Base-by-base conservation (phyloP, 2,329 filamentous ascomycete genomes). In the Lecanoromycetidae sp. region DNA sequence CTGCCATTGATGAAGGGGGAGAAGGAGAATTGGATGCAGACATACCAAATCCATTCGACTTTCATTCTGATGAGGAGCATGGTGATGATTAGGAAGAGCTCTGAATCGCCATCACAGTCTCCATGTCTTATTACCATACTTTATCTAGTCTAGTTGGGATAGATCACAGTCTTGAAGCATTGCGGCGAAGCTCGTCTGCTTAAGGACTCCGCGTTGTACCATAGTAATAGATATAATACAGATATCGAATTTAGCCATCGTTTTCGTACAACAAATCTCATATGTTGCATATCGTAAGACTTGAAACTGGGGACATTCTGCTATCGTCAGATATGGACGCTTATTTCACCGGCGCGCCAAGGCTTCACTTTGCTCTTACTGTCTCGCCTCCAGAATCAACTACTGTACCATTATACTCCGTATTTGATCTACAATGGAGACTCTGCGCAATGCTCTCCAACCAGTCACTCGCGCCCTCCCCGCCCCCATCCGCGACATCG, bases 391-490 rank as follows among this genome's bases (percentile, higher is more conserved):
- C n/a, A n/a, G n/a, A n/a, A n/a, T n/a, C n/a, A n/a, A n/a, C n/a
- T n/a, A n/a, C n/a, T n/a, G n/a, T n/a, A n/a, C n/a, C n/a, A n/a
- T n/a, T n/a, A n/a, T n/a, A n/a, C n/a, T n/a, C n/a, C n/a, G n/a
- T n/a, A n/a, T n/a, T n/a, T n/a, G n/a, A n/a, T n/a, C 55, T 52
- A 62, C 49, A 50, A 82, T 84, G 79, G 79, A 84, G 58, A 60
- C 71, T 54, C 61, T 82, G 50, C 76, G 76, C 59, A 71, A 71
- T 43, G 68, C 70, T 55, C 71, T 87, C 59, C 71, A 70, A 58
- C 82, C 83, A 49, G 72, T 88, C 60, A 85, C 83, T 42, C 74
- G 79, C 58, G 79, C 76, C 60, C 77, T 91, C 42, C 88, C 87
- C 17, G 68, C 70, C 27, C 84, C 84, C 12, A 74, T 94, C 61